Conservation (phyloP, 805 yeast genomes). For the Zygosaccharomyces kombuchaensis region DNA sequence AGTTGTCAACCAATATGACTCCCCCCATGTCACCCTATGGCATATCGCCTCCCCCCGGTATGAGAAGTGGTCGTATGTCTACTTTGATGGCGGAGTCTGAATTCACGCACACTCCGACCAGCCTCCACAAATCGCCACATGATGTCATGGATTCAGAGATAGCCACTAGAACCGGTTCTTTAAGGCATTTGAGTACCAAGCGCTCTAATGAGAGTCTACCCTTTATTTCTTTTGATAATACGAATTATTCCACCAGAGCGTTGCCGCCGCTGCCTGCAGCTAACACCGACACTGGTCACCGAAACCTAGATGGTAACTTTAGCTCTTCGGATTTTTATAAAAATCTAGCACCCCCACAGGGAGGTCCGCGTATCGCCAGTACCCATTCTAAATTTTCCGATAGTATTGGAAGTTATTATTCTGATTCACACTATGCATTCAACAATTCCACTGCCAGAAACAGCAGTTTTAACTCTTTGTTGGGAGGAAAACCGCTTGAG, state of each 20-base stretch:
- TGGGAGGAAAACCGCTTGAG: conserved; percentile 33
- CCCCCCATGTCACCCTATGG: conserved; percentile 8
- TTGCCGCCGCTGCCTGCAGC: conserved; percentile 16
- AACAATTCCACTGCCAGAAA: conserved; percentile 31
- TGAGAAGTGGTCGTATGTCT: conserved; percentile 10
- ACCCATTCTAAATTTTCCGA: conserved; percentile 28
- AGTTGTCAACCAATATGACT: conserved; percentile 8
- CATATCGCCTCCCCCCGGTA: background rate
- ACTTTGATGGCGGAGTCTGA: conserved; percentile 19
- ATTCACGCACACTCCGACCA: conserved; percentile 3
- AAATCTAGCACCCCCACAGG: conserved; percentile 19
- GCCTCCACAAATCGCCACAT: conserved; percentile 16
- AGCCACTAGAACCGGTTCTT: background rate
- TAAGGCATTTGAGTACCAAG: background rate
- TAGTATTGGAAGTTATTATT: conserved; percentile 31
- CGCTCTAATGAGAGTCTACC: conserved; percentile 9
- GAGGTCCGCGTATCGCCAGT: conserved; percentile 22
- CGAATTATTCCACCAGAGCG: conserved; percentile 10
- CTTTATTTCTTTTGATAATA: conserved; percentile 7
- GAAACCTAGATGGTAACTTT: background rate
- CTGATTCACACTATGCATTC: conserved; percentile 34
- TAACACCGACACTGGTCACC: background rate
- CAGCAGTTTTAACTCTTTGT: conserved; percentile 31
- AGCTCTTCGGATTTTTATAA: conserved; percentile 10
- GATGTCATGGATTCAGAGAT: conserved; percentile 13